Percentiles rank a stretch among this genome's conserved stretches.
Conservation (phyloP, 208 protist species). For the Crithidia fasciculata region DNA sequence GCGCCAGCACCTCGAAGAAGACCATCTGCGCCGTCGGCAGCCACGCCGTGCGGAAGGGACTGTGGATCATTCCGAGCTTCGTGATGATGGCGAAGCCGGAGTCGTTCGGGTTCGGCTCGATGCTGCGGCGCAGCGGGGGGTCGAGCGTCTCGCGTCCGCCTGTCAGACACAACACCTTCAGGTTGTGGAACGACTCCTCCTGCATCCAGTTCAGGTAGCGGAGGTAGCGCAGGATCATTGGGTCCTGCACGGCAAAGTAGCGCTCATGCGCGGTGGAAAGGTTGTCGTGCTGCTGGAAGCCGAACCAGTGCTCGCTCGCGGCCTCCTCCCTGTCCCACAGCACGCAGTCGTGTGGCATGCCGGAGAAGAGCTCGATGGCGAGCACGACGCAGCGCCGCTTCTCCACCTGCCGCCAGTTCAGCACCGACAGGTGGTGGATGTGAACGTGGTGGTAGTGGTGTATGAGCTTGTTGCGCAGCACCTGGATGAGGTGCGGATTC, state of each 20-base stretch:
- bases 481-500: conserved; percentile 72
- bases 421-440: conserved; percentile 76
- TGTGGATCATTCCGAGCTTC: conserved; percentile 78
- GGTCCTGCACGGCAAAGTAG: conserved; percentile 70
- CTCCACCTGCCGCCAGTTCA: conserved; percentile 85
- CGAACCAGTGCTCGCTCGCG: conserved; percentile 86
- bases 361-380: conserved; percentile 80
- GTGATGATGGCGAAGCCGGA: conserved; percentile 52
- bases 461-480: conserved; percentile 74
- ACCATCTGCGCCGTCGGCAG: conserved; percentile 83
- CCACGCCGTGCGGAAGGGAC: conserved; percentile 77
- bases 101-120: conserved; percentile 69
- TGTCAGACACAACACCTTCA: conserved; percentile 86
- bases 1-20: conserved; percentile 71
- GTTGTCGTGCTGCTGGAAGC: conserved; percentile 82
- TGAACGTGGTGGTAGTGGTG: conserved; percentile 85
- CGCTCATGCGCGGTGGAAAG: conserved; percentile 73
- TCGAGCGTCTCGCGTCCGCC: conserved; percentile 81
- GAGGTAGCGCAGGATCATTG: conserved; percentile 83
- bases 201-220: conserved; percentile 89
- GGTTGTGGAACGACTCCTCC: conserved; percentile 84
- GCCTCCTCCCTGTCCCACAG: conserved; percentile 74
- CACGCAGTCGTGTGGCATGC: conserved; percentile 88
- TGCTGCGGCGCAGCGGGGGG: conserved; percentile 48
- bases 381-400: conserved; percentile 77